phyloP scores from a whole-genome alignment of 1,284 basidiomycete genomes.

The Tetrapyrgos nigripes region DNA sequence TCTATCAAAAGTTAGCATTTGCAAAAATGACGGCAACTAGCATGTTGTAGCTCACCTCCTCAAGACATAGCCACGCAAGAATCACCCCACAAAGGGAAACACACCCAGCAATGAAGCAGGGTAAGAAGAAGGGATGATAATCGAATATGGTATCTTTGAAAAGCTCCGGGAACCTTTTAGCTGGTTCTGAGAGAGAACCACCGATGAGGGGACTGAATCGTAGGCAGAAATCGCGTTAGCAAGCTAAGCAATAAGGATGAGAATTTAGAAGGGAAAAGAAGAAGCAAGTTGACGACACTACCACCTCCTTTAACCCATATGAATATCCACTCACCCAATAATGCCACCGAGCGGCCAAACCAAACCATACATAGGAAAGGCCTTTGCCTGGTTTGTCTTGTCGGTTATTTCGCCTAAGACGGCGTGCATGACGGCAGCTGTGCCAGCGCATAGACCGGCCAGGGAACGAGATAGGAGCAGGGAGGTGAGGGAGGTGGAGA shows the following conservation, averaged over 20 bases:
- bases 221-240: background rate
- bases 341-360: slow-evolving; percentile 64
- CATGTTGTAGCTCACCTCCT: slow-evolving; percentile 5
- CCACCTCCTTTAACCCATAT: no score
- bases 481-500: slow-evolving; percentile 53
- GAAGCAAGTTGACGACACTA: background rate
- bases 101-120: slow-evolving; percentile 12
- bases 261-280: background rate
- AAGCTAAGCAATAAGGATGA: background rate
- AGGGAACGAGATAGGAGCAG: slow-evolving; percentile 50
- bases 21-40: background rate
- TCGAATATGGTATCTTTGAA: slow-evolving; percentile 14
- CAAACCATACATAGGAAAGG: slow-evolving; percentile 62
- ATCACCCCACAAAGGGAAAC: slow-evolving; percentile 9
- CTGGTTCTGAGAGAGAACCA: slow-evolving; percentile 15
- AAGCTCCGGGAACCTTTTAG: slow-evolving; percentile 3
- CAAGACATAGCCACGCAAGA: slow-evolving; percentile 9
- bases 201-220: slow-evolving; percentile 14
- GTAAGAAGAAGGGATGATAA: slow-evolving; percentile 14
- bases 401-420: slow-evolving; percentile 68
- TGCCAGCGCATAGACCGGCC: slow-evolving; percentile 67
- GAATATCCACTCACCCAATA: slow-evolving; percentile 49
- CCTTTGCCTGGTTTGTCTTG: slow-evolving; percentile 58
- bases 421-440: slow-evolving; percentile 62
- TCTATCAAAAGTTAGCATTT: background rate